Evolutionary conservation across 345 rosid species (phyloP).

Genomic region (Citrus mangshanensis): DNA sequence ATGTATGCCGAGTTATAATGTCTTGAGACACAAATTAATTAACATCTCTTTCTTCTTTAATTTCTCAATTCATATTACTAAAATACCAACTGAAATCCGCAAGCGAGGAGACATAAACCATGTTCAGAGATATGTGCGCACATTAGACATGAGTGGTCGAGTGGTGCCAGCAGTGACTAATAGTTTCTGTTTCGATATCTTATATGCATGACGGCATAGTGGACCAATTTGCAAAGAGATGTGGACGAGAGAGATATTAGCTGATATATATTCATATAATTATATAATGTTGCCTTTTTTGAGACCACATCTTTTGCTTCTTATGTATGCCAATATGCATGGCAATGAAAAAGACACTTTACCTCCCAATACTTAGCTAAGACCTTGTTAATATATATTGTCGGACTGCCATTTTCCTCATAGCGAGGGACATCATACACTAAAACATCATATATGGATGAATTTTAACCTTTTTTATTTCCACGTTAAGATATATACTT

Average conservation of each 20-base stretch:
- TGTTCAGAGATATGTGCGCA: neutral
- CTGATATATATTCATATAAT: neutral
- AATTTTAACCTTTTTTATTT: no score
- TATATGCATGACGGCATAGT: constrained; percentile 19
- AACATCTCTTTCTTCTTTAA: no score
- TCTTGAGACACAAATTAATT: no score
- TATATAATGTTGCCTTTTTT: constrained; percentile 30
- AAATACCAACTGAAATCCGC: neutral
- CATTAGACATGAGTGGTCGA: neutral
- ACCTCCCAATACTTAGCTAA: constrained; percentile 18
- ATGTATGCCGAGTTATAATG: no score
- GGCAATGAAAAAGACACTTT: constrained; percentile 22
- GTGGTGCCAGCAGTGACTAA: constrained; percentile 1
- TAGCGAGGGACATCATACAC: neutral
- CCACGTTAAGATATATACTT: neutral
- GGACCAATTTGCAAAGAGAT: constrained; percentile 29
- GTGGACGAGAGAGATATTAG: constrained; percentile 20
- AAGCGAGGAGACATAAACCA: neutral
- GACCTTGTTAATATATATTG: neutral
- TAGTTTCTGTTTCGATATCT: constrained; percentile 9
- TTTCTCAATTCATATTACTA: neutral
- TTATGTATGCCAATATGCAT: constrained; percentile 10
- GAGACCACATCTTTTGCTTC: constrained; percentile 37
- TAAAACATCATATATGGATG: neutral
- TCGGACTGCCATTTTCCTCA: neutral